Percentiles rank a stretch among this genome's conserved stretches.
These are phyloP conservation scores for Tuber indicum DNA, from an alignment of 495 filamentous ascomycete species.

Conservation along the genomic window DNA sequence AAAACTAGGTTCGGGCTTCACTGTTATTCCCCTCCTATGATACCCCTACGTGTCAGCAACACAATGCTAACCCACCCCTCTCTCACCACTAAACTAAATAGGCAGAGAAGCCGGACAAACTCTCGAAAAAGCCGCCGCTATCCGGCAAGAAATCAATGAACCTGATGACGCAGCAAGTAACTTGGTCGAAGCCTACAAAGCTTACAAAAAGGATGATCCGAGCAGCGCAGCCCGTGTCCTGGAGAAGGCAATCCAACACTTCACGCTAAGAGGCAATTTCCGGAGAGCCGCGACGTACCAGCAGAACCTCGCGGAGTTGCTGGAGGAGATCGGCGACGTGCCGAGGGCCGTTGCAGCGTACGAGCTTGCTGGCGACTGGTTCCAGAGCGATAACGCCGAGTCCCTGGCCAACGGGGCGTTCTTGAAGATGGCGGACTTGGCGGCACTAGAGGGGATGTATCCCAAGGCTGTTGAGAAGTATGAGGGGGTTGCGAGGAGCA, in stretches of 20 bases:
- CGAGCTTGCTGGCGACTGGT: slow-evolving; percentile 77
- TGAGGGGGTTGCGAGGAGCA: slow-evolving; percentile 67
- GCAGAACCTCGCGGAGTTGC: slow-evolving; percentile 75
- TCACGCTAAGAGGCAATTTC: slow-evolving; percentile 76
- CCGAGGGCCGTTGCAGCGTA: slow-evolving; percentile 72
- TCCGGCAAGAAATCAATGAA: slow-evolving; percentile 77
- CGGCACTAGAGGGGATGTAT: slow-evolving; percentile 73
- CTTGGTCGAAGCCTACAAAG: slow-evolving; percentile 69
- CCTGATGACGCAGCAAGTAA: slow-evolving; percentile 82
- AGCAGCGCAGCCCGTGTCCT: slow-evolving; percentile 71
- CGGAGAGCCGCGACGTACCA: slow-evolving; percentile 80
- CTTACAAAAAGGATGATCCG: slow-evolving; percentile 73
- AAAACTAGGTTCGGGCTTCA: slow-evolving; percentile 21
- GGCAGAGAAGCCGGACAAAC: slow-evolving; percentile 66
- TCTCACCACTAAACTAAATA: slow-evolving; percentile 38
- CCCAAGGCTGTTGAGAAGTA: slow-evolving; percentile 70
- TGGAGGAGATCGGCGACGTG: slow-evolving; percentile 72
- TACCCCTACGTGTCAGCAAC: neutral
- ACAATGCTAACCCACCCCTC: slow-evolving; percentile 7
- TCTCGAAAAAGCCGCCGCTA: slow-evolving; percentile 55
- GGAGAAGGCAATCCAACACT: slow-evolving; percentile 67
- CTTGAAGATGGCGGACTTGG: slow-evolving; percentile 80
- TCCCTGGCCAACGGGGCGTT: slow-evolving; percentile 80
- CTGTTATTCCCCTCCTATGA: neutral
- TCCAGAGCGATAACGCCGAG: slow-evolving; percentile 74